Conservation (phyloP, 306 rosid genomes). For the Acacia acuminata region DNA sequence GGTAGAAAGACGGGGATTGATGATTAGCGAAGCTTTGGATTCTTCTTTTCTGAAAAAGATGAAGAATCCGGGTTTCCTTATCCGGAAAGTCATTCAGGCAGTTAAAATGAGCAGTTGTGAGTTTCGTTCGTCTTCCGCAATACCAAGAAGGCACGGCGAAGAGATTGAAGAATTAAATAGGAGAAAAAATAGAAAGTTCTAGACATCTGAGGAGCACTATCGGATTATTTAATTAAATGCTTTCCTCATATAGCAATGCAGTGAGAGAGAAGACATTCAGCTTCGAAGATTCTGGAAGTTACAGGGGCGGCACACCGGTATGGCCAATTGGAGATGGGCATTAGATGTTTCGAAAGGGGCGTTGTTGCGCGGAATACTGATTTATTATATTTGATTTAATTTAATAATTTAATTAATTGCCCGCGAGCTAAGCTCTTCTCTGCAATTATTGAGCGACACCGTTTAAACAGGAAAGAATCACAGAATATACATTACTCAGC, state of each 20-base stretch:
- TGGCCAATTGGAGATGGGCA: not conserved
- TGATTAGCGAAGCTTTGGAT: not conserved
- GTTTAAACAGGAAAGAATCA: too few relatives aligned
- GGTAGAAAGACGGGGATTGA: not conserved
- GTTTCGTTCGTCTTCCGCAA: not conserved
- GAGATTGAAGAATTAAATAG: slow-evolving; percentile 18
- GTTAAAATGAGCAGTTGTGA: slow-evolving; percentile 11
- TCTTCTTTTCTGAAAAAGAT: not conserved
- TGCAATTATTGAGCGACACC: too few relatives aligned
- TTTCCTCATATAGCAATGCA: slow-evolving; percentile 24
- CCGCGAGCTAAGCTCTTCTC: too few relatives aligned
- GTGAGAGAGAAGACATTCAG: slow-evolving; percentile 15
- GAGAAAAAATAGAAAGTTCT: slow-evolving; percentile 37
- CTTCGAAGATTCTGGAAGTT: slow-evolving; percentile 59
- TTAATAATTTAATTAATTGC: too few relatives aligned
- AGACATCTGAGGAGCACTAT: slow-evolving; percentile 30
- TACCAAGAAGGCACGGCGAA: not conserved
- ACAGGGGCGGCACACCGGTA: not conserved
- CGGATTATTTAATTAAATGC: not conserved
- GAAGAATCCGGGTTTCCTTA: slow-evolving; percentile 23
- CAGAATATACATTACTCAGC: not conserved
- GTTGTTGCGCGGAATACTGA: slow-evolving; percentile 13
- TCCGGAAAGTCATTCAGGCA: slow-evolving; percentile 39
- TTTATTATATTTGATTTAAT: not conserved
- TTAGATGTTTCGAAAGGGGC: not conserved